phyloP scores from a whole-genome alignment of 345 rosid genomes.

The Psidium guajava region DNA sequence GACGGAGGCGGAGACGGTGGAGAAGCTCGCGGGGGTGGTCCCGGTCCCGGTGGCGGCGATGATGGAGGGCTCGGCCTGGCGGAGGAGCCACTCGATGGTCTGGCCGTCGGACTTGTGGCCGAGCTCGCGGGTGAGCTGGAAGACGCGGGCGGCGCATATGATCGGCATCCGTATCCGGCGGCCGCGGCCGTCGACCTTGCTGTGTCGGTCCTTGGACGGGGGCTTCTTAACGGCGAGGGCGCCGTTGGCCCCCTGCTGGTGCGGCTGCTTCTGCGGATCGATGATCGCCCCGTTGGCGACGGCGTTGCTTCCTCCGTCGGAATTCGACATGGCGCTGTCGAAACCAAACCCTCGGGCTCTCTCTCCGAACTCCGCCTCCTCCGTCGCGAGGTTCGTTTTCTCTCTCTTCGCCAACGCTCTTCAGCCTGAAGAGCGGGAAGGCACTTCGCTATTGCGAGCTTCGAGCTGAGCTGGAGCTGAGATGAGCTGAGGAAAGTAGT shows the following conservation, averaged over 20 bases:
- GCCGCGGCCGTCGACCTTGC: conserved; percentile 96
- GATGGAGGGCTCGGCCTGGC: conserved; percentile 97
- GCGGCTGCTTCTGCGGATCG: conserved; percentile 42
- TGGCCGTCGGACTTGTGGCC: conserved; percentile 99
- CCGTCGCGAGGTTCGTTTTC: neutral
- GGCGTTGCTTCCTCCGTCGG: conserved; percentile 20
- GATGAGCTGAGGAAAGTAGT: neutral
- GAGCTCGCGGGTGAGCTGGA: conserved; percentile 89
- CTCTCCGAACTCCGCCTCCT: neutral
- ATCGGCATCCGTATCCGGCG: conserved; percentile 97
- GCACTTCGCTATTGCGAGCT: neutral
- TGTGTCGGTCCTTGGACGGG: conserved; percentile 92
- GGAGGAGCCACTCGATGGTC: conserved; percentile 98
- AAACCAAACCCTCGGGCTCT: neutral
- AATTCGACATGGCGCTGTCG: conserved; percentile 37
- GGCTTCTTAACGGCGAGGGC: conserved; percentile 64
- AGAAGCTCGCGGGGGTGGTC: conserved; percentile 90
- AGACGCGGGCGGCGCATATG: conserved; percentile 99
- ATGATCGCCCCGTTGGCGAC: conserved; percentile 33
- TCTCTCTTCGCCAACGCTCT: neutral
- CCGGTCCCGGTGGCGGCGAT: conserved; percentile 98
- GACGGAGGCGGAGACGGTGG: conserved; percentile 60
- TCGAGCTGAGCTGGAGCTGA: neutral
- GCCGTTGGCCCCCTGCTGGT: conserved; percentile 26
- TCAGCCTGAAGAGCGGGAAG: neutral